A percentile compares a stretch with the other conserved stretches of the same genome.
These are phyloP conservation scores for Lolium perenne DNA, from an alignment of 176 grass and related monocot genomes.

Conservation along the genomic window DNA sequence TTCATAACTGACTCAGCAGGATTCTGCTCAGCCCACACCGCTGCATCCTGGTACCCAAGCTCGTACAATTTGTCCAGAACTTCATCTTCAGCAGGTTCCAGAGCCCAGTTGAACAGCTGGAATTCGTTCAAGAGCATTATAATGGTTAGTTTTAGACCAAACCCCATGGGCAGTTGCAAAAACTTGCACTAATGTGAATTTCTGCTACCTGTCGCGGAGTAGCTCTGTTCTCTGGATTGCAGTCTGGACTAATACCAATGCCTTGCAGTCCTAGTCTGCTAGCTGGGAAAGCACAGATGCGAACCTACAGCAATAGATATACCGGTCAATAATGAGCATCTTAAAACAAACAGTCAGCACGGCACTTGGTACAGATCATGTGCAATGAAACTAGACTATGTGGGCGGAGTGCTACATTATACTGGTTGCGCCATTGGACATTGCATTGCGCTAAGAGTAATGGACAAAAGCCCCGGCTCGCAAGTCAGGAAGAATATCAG, in stretches of 20 bases:
- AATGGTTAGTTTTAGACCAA: background rate
- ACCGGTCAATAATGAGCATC: background rate
- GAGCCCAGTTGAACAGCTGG: slow-evolving; percentile 98
- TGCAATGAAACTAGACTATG: background rate
- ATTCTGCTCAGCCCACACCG: slow-evolving; percentile 76
- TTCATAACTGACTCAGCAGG: slow-evolving; percentile 38
- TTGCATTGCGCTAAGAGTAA: background rate
- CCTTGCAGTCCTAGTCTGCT: slow-evolving; percentile 69
- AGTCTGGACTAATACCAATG: slow-evolving; percentile 86
- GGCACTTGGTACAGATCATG: background rate
- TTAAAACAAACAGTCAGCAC: background rate
- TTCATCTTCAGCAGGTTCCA: slow-evolving; percentile 90
- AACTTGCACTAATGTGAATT: slow-evolving; percentile 17
- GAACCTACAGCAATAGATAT: slow-evolving; percentile 52
- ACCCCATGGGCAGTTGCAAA: slow-evolving; percentile 13
- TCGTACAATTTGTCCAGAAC: slow-evolving; percentile 67
- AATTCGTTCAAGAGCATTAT: slow-evolving; percentile 28
- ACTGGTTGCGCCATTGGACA: background rate
- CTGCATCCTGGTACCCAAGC: slow-evolving; percentile 81
- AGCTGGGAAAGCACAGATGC: slow-evolving; percentile 80
- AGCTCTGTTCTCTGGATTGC: slow-evolving; percentile 91
- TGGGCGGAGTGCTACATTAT: background rate
- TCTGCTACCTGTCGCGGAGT: slow-evolving; percentile 76
- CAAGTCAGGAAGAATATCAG: background rate
- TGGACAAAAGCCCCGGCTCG: background rate